Evolutionary conservation across 495 filamentous ascomycete genomes (phyloP), one percentile per base, ranked within the genome.

Genomic region (Penicillium desertorum): DNA sequence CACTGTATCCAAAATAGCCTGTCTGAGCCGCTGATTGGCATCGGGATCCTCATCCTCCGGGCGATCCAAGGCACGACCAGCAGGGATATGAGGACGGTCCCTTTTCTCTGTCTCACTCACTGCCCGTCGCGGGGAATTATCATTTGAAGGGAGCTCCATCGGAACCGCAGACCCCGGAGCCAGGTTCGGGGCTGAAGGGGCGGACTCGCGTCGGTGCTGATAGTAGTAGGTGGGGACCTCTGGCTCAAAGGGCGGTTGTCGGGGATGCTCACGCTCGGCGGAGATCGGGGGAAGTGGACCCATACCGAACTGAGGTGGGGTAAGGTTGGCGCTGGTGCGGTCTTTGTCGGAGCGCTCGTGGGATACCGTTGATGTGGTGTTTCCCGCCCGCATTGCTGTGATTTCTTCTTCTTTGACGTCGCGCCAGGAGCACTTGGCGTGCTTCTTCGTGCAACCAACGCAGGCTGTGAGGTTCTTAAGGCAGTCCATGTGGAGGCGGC

Each of bases 381-480:
- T 5, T 4, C 32, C 32, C 5, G 53, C 43, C 16, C 43, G 43
- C 53, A 55, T 47, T 8, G 43, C 44, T 12, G 42, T 7, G 44
- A 55, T 17, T 47, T 94, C 91, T 0, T 85, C 83, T 45, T 90
- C 84, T 37, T 82, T 86, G 46, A 92, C 81, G 53, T 87, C 83
- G 57, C 84, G 86, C 90, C 90, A 96, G 22, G 81, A 83, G 68
- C 91, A 96, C 58, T 88, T 91, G 14, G 89, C 88, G 65, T 94
- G 90, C 71, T 93, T 92, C 70, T 88, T 89, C 2, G 91, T 94
- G 71, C 91, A 96, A 36, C 88, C 89, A 70, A 88, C 81, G 68
- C 91, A 96, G 22, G 90, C 88, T 0, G 89, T 93, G 34, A 91
- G 74, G 56, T 95, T 89, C 71, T 93, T 94, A 37, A 91, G 72